A percentile compares a stretch with the other conserved stretches of the same genome.
These are phyloP conservation scores for Penicillium canariense DNA, from an alignment of 495 filamentous ascomycete species.

Conservation along the genomic window DNA sequence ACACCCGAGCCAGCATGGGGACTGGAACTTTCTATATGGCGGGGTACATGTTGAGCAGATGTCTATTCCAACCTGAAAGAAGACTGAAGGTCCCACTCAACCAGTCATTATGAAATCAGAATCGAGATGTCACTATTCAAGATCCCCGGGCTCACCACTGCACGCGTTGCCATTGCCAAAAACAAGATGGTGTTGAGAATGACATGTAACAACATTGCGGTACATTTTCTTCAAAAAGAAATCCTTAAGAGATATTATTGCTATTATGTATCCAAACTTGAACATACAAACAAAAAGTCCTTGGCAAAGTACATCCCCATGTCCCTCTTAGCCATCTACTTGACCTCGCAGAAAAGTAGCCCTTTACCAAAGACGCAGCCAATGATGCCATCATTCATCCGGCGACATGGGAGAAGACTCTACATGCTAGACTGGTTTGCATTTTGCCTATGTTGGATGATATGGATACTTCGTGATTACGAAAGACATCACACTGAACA, in stretches of 20 bases:
- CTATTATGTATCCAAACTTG: too few species aligned
- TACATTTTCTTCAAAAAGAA: neutral
- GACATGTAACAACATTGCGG: neutral
- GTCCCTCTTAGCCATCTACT: constrained; percentile 10
- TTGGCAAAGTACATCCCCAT: neutral
- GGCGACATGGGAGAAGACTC: neutral
- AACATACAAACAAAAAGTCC: too few species aligned
- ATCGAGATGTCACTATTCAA: constrained; percentile 21
- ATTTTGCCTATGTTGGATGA: neutral
- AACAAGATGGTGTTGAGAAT: neutral
- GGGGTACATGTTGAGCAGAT: neutral
- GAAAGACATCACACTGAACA: neutral
- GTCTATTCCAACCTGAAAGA: neutral
- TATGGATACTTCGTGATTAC: neutral
- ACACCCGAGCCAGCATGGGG: constrained; percentile 17
- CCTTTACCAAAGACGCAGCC: neutral
- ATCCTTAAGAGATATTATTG: too few species aligned
- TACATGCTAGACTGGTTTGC: neutral
- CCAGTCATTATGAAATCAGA: constrained; percentile 27
- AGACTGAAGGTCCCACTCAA: constrained; percentile 5
- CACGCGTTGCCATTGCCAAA: constrained; percentile 6
- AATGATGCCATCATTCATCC: constrained; percentile 12
- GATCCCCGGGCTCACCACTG: constrained; percentile 12
- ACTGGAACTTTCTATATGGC: constrained; percentile 14
- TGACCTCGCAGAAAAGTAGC: constrained; percentile 19